Evolutionary conservation across 2,329 filamentous ascomycete genomes (phyloP).

Genomic region (Neopestalotiopsis clavispora): DNA sequence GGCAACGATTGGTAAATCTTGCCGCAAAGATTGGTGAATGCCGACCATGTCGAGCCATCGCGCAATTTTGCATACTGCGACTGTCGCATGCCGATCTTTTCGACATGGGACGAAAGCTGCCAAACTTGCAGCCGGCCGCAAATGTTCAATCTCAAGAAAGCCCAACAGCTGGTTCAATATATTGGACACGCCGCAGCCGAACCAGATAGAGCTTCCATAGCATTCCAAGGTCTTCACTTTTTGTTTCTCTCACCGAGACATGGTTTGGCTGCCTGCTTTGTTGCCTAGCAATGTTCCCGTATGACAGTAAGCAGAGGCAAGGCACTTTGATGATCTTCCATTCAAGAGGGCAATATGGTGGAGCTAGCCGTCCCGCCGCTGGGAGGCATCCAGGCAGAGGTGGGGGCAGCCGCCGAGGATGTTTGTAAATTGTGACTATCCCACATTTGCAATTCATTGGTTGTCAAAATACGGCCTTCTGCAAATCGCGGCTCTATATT

Average conservation of each 20-base stretch:
- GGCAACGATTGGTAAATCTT: too few relatives aligned
- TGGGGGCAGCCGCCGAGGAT: not conserved
- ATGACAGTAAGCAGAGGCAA: not conserved
- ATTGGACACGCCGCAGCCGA: not conserved
- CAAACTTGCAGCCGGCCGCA: not conserved
- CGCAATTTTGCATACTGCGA: too few relatives aligned
- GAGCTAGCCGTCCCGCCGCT: not conserved
- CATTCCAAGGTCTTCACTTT: not conserved
- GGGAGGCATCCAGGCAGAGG: not conserved
- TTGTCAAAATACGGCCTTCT: too few relatives aligned
- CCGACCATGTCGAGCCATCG: too few relatives aligned
- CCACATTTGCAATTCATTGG: too few relatives aligned
- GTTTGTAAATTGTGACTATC: not conserved
- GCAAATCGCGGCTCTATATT: too few relatives aligned
- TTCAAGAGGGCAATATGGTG: not conserved
- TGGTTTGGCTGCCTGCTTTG: slow-evolving; percentile 3
- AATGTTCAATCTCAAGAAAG: not conserved
- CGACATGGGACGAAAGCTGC: not conserved
- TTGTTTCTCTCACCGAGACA: not conserved
- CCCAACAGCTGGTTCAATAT: not conserved
- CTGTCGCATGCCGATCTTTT: not conserved
- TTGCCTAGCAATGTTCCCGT: not conserved
- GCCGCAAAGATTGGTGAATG: too few relatives aligned
- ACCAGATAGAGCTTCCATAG: not conserved
- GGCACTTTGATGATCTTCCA: not conserved